Percentiles rank a stretch among this genome's conserved stretches.
phyloP scores from a whole-genome alignment of 139 green algal species.

The Chlamydomonas sp. region DNA sequence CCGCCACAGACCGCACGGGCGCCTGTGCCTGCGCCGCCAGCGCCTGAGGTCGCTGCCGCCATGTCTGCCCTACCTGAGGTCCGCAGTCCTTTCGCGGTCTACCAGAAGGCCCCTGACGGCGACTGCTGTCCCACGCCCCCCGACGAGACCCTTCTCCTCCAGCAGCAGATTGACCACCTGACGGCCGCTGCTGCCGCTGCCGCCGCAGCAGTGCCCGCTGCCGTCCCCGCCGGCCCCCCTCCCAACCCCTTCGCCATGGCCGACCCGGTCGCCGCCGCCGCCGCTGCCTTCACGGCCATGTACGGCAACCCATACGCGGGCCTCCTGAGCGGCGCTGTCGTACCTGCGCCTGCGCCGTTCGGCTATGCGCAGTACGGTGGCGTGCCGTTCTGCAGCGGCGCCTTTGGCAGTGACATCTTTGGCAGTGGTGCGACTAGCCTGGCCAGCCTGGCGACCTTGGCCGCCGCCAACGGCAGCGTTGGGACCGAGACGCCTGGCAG shows the following conservation, averaged over 20 bases:
- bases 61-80: conserved; percentile 21
- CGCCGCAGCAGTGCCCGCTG: neutral
- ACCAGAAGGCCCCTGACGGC: neutral
- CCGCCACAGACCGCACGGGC: conserved; percentile 5
- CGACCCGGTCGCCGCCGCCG: neutral
- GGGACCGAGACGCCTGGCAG: no score
- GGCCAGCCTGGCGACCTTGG: neutral
- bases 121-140: conserved; percentile 36
- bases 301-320: conserved; percentile 2
- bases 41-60: conserved; percentile 18
- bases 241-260: neutral
- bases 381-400: neutral
- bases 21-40: conserved; percentile 16
- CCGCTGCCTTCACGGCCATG: neutral
- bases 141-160: conserved; percentile 5
- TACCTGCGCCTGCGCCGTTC: no score
- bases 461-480: neutral
- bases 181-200: neutral
- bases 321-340: conserved; percentile 9
- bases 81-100: conserved; percentile 21
- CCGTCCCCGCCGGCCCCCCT: neutral
- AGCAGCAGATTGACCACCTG: conserved; percentile 15
- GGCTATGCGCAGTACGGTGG: neutral
- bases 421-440: neutral
- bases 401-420: neutral